Base-by-base conservation (phyloP, 176 grass and related monocot species). In the Oryza glumipatula region DNA sequence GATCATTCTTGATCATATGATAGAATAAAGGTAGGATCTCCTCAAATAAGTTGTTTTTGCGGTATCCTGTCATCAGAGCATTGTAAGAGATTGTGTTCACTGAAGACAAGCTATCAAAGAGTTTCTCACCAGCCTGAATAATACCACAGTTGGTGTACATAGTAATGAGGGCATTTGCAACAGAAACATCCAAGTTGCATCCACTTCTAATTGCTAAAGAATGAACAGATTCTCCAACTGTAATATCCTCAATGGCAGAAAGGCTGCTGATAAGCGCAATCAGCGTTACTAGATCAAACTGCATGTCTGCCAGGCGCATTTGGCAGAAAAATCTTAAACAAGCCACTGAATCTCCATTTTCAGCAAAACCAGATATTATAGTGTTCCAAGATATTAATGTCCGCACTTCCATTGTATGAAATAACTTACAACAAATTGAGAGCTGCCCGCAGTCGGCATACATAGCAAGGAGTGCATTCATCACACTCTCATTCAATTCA, bases 371-470 rank as follows among this genome's bases (percentile, higher is more conserved):
- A 58, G 84, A 89, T 89, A 94, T 91, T 69, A 94, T 85, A 60
- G 89, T 91, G 86, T 94, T 94, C 92, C 92, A 94, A 72, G 92
- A 94, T 79, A 94, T 87, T 63, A 89, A 73, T 32, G 30, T 72
- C 5, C 64, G 33, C 6, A 51, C 21, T 82, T 79, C 49, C 84
- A 91, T 87, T 43, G 41, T 81, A 39, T 85, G 61, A 67, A 94
- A 94, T 70, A 94, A 89, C 46, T 78, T 85, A 5, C 61, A 80
- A 32, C 87, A 89, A 72, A 32, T 70, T 74, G 89, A 87, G 69
- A 91, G 48, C 28, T 85, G 73, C 65, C 78, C 39, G 9, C 92
- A 91, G 67, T 87, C 82, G 6, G 47, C 35, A 39, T 91, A 94
- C 64, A 94, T 86, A 80, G 87, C 77, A 51, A 94, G 88, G 51